phyloP scores from a whole-genome alignment of 345 rosid genomes.

The Pugionium cornutum region DNA sequence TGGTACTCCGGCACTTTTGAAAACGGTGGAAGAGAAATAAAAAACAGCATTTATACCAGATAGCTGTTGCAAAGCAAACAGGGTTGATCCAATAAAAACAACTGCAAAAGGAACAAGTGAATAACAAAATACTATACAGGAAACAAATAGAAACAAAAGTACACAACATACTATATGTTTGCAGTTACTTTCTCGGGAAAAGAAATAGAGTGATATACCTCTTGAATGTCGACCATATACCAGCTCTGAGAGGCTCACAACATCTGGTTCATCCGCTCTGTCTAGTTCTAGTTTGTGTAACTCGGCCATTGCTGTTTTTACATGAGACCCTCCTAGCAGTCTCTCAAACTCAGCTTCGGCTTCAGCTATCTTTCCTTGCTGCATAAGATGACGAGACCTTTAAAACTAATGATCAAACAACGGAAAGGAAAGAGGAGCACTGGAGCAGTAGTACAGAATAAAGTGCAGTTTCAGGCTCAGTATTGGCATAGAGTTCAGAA shows the following conservation, averaged over 20 bases:
- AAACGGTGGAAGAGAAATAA: slow-evolving; percentile 97
- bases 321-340: slow-evolving; percentile 82
- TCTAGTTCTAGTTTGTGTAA: slow-evolving; percentile 72
- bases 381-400: slow-evolving; percentile 31
- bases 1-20: slow-evolving; percentile 92
- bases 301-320: slow-evolving; percentile 74
- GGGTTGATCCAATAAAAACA: slow-evolving; percentile 99
- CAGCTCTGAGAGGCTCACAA: slow-evolving; percentile 68
- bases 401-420: slow-evolving; percentile 2
- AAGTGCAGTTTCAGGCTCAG: too few relatives aligned
- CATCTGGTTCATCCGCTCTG: slow-evolving; percentile 64
- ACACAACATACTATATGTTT: not conserved
- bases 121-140: slow-evolving; percentile 57
- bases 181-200: slow-evolving; percentile 16
- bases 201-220: slow-evolving; percentile 52
- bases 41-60: slow-evolving; percentile 99
- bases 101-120: slow-evolving; percentile 93
- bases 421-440: not conserved
- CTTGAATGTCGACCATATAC: slow-evolving; percentile 75
- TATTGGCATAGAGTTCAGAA: not conserved
- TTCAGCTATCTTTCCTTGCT: slow-evolving; percentile 85
- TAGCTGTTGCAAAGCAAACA: slow-evolving; percentile 99
- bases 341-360: slow-evolving; percentile 86
- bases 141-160: slow-evolving; percentile 20
- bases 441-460: not conserved